Percentiles rank a stretch among this genome's conserved stretches.
Conservation (phyloP, 768 basidiomycete genomes). For the Artomyces pyxidatus region DNA sequence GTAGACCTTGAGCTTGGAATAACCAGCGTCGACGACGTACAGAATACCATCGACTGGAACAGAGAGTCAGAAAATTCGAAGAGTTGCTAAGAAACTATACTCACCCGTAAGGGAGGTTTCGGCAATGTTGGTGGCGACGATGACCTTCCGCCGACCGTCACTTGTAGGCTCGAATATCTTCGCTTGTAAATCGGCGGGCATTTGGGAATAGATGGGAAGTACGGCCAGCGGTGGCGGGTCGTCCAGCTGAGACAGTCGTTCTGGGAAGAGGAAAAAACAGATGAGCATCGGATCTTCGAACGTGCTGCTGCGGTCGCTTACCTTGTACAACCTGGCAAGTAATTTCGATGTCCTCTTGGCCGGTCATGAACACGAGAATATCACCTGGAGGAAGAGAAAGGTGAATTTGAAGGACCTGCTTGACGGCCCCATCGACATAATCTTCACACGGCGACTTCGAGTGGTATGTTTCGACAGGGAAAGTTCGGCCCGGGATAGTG, state of each 20-base stretch:
- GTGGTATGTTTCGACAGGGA: conserved; percentile 95
- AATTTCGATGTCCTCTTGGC: conserved; percentile 97
- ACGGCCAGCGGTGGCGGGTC: conserved; percentile 83
- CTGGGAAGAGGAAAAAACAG: conserved; percentile 32
- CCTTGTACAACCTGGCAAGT: conserved; percentile 93
- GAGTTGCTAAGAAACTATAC: conserved; percentile 5
- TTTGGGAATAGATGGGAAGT: conserved; percentile 98
- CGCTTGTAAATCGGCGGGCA: conserved; percentile 98
- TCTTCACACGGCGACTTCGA: conserved; percentile 98
- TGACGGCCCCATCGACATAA: conserved; percentile 96
- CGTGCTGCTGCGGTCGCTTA: conserved; percentile 25
- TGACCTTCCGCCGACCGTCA: conserved; percentile 93
- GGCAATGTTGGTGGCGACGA: conserved; percentile 98
- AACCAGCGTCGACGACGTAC: conserved; percentile 94
- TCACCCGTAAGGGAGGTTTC: conserved; percentile 92
- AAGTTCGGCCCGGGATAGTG: conserved; percentile 91
- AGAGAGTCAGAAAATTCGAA: conserved; percentile 11
- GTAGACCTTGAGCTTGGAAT: conserved; percentile 97
- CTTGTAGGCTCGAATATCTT: conserved; percentile 93
- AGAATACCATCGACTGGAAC: conserved; percentile 88
- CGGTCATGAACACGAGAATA: conserved; percentile 98
- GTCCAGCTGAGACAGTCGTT: conserved; percentile 87
- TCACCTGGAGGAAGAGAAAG: conserved; percentile 89
- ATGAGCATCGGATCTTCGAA: background rate
- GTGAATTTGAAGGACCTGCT: conserved; percentile 96